A percentile compares a stretch with the other conserved stretches of the same genome.
Conservation (phyloP, 108 stramenopile genomes). For the Stephanodiscus triporus region DNA sequence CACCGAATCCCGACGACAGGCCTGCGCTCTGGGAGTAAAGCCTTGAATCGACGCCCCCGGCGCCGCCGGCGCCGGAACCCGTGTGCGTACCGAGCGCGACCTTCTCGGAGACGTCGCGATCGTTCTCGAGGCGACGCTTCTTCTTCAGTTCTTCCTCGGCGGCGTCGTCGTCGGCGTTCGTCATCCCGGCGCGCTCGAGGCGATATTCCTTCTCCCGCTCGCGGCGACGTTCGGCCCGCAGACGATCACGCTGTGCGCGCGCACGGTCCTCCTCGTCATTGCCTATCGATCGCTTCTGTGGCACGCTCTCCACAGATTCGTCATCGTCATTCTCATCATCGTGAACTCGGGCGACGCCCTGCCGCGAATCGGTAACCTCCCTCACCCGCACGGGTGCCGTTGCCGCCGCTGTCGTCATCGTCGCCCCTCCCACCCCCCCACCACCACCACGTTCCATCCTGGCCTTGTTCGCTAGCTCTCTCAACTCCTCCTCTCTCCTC, state of each 20-base stretch:
- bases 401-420: slow-evolving; percentile 24
- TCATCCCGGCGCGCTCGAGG: slow-evolving; percentile 77
- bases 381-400: slow-evolving; percentile 31
- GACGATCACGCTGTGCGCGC: slow-evolving; percentile 88
- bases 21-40: slow-evolving; percentile 96
- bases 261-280: slow-evolving; percentile 64
- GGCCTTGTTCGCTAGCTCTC: slow-evolving; percentile 91
- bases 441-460: slow-evolving; percentile 83
- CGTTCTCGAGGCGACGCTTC: slow-evolving; percentile 87
- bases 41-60: slow-evolving; percentile 90
- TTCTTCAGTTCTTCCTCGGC: slow-evolving; percentile 65
- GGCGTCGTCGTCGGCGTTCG: slow-evolving; percentile 33
- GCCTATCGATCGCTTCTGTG: not conserved
- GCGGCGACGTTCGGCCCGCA: slow-evolving; percentile 87
- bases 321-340: slow-evolving; percentile 53
- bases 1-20: slow-evolving; percentile 95
- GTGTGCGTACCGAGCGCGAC: slow-evolving; percentile 97
- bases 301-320: slow-evolving; percentile 23
- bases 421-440: slow-evolving; percentile 1
- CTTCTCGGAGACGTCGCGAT: slow-evolving; percentile 98
- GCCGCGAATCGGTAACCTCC: slow-evolving; percentile 51
- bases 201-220: slow-evolving; percentile 96
- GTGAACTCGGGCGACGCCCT: slow-evolving; percentile 69
- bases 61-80: slow-evolving; percentile 72
- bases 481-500: slow-evolving; percentile 90